Conservation (phyloP, 2,329 filamentous ascomycete genomes). For the Pezicula carpinea region DNA sequence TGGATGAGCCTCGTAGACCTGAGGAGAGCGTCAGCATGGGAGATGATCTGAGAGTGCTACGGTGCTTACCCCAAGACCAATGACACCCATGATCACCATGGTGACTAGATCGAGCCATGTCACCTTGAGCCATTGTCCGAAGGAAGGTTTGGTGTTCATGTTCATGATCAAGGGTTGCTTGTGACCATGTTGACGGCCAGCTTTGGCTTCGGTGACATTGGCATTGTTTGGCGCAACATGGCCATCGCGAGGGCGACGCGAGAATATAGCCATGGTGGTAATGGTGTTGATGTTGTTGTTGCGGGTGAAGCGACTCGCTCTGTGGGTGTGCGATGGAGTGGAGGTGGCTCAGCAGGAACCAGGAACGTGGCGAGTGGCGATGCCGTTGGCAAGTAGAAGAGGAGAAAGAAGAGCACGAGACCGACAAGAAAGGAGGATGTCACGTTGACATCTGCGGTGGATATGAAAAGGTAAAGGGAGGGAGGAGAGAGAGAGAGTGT, state of each 20-base stretch:
- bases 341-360: too few relatives aligned
- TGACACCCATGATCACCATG: constrained; percentile 59
- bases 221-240: constrained; percentile 6
- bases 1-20: constrained; percentile 61
- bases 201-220: constrained; percentile 10
- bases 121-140: constrained; percentile 66
- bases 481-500: neutral
- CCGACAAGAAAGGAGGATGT: too few relatives aligned
- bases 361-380: too few relatives aligned
- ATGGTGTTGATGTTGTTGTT: neutral
- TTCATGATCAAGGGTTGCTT: constrained; percentile 21
- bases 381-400: too few relatives aligned
- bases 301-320: too few relatives aligned
- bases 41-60: neutral
- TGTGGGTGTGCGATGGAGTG: too few relatives aligned
- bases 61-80: constrained; percentile 59
- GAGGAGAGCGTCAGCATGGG: neutral
- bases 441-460: too few relatives aligned
- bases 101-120: constrained; percentile 65
- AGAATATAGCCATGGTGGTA: constrained; percentile 19
- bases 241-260: constrained; percentile 10
- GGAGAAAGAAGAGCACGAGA: too few relatives aligned
- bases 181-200: constrained; percentile 6
- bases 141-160: constrained; percentile 50
- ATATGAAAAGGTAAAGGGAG: neutral